Conservation (phyloP, 805 yeast genomes). For the Priceomyces haplophilus region DNA sequence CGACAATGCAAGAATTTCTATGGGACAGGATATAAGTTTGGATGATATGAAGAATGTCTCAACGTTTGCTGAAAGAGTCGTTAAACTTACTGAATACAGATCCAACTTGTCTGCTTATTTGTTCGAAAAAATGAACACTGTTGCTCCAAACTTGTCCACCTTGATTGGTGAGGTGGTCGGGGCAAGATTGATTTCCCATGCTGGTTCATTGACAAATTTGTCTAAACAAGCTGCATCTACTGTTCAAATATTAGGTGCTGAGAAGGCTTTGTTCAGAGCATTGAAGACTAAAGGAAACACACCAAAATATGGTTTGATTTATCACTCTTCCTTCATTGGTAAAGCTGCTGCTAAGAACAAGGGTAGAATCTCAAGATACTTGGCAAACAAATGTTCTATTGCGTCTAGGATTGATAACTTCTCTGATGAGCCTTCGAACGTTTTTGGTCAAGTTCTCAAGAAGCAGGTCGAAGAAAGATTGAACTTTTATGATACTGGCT, state of each 20-base stretch:
- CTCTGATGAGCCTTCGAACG: slow-evolving; percentile 89
- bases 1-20: slow-evolving; percentile 93
- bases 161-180: slow-evolving; percentile 99
- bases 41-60: slow-evolving; percentile 89
- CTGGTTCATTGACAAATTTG: slow-evolving; percentile 94
- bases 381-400: slow-evolving; percentile 98
- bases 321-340: slow-evolving; percentile 92
- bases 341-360: slow-evolving; percentile 94
- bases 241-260: slow-evolving; percentile 96
- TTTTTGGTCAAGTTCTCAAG: slow-evolving; percentile 86
- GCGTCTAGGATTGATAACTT: slow-evolving; percentile 98
- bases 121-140: slow-evolving; percentile 93
- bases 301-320: slow-evolving; percentile 92
- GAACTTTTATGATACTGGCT: slow-evolving; percentile 93
- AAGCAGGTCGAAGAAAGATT: slow-evolving; percentile 98
- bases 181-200: slow-evolving; percentile 96
- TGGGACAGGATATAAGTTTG: slow-evolving; percentile 98
- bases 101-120: slow-evolving; percentile 77
- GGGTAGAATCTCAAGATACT: slow-evolving; percentile 97
- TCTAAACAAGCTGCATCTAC: slow-evolving; percentile 99
- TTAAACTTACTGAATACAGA: slow-evolving; percentile 88
- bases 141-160: slow-evolving; percentile 95
- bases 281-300: slow-evolving; percentile 95
- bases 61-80: slow-evolving; percentile 91
- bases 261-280: slow-evolving; percentile 94